A percentile compares a stretch with the other conserved stretches of the same genome.
Conservation (phyloP, 1,284 basidiomycete species). For the Ceratobasidium sp. region DNA sequence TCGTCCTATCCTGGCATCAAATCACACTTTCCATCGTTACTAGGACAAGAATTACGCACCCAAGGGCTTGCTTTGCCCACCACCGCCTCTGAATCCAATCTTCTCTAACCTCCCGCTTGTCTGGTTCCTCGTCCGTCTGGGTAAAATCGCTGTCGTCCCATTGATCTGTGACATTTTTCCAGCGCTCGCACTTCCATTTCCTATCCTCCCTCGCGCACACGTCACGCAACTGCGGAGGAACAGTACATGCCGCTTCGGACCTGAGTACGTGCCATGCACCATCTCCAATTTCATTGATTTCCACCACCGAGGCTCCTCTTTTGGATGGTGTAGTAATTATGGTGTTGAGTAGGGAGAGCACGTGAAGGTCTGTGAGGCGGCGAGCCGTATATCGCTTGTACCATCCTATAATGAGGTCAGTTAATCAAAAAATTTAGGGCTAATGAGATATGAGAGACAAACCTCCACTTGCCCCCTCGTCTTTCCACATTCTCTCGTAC, state of each 20-base stretch:
- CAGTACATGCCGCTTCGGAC: constrained; percentile 8
- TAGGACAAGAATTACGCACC: not conserved
- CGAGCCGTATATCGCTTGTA: not conserved
- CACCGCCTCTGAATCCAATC: constrained; percentile 33
- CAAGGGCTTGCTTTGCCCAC: constrained; percentile 16
- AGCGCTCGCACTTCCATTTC: not conserved
- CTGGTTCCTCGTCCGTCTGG: not conserved
- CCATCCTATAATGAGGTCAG: no score
- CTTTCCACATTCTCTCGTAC: not conserved
- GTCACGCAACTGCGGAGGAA: not conserved
- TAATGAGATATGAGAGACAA: no score
- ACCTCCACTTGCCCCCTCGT: no score
- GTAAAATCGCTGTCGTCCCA: not conserved
- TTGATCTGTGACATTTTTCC: constrained; percentile 1
- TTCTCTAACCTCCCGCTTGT: not conserved
- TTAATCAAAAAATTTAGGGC: no score
- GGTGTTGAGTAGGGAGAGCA: not conserved
- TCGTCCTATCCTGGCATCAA: not conserved
- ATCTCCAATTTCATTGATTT: not conserved
- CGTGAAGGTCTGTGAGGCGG: not conserved
- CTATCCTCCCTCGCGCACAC: constrained; percentile 15
- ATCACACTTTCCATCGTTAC: not conserved
- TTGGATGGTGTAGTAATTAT: constrained; percentile 13
- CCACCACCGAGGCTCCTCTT: not conserved
- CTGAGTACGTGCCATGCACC: not conserved